Evolutionary conservation across 2,329 filamentous ascomycete species (phyloP).

Genomic region (Dichotomopilus funicola): DNA sequence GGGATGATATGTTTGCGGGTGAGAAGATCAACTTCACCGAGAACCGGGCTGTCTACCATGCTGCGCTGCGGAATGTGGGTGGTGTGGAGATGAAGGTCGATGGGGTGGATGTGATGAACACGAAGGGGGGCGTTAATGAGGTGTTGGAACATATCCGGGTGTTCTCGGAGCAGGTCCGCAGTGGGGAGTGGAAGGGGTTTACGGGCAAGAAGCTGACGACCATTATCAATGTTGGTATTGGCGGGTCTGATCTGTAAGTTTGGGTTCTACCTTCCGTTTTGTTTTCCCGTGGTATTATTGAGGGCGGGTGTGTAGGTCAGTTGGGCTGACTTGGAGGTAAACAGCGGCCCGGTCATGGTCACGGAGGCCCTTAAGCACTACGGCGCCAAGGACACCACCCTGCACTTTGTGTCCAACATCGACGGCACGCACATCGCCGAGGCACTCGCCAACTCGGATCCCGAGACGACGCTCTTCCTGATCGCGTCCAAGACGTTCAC

Average conservation of each 20-base stretch:
- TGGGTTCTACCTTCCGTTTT: background rate
- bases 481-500: conserved; percentile 99
- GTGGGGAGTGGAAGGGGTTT: conserved; percentile 93
- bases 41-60: conserved; percentile 90
- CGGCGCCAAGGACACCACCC: conserved; percentile 73
- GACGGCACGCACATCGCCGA: conserved; percentile 97
- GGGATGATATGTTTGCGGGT: conserved; percentile 94
- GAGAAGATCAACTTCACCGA: conserved; percentile 99
- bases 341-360: conserved; percentile 94
- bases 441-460: conserved; percentile 79
- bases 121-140: conserved; percentile 78
- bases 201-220: conserved; percentile 96
- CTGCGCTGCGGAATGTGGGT: conserved; percentile 82
- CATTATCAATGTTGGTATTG: conserved; percentile 96
- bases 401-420: conserved; percentile 99
- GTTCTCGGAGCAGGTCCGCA: conserved; percentile 91
- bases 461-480: conserved; percentile 97
- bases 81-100: conserved; percentile 73
- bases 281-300: background rate
- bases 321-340: background rate
- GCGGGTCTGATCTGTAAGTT: conserved; percentile 92
- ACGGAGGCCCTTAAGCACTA: conserved; percentile 96
- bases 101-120: conserved; percentile 85
- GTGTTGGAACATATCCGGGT: conserved; percentile 97
- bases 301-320: no score